These are phyloP conservation scores for Coniochaeta sp. DNA, from an alignment of 2,329 filamentous ascomycete genomes.

Conservation along the genomic window DNA sequence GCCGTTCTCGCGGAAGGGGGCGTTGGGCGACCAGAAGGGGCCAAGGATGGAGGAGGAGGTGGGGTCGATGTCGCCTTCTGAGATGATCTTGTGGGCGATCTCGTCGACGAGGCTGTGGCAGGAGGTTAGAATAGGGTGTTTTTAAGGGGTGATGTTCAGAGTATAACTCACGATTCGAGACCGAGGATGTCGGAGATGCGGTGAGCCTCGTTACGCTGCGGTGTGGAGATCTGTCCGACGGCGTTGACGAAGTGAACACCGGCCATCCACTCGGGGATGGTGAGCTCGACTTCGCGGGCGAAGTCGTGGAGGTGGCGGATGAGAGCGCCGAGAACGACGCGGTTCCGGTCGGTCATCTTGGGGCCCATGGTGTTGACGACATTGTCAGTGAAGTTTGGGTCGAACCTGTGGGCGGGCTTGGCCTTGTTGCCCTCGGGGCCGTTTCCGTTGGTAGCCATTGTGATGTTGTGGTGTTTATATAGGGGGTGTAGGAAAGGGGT, in stretches of 20 bases:
- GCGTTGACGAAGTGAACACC: constrained; percentile 54
- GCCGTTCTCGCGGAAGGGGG: constrained; percentile 62
- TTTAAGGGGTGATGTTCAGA: neutral
- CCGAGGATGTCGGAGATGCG: constrained; percentile 68
- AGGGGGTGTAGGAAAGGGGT: no score
- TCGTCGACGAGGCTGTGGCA: constrained; percentile 61
- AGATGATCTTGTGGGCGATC: constrained; percentile 62
- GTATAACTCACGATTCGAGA: constrained; percentile 54
- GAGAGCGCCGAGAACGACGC: constrained; percentile 59
- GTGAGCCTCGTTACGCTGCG: constrained; percentile 66
- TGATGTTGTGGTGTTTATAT: constrained; percentile 12
- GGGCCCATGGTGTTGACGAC: constrained; percentile 71
- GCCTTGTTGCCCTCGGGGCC: constrained; percentile 17
- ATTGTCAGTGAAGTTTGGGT: constrained; percentile 68
- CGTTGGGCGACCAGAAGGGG: constrained; percentile 73
- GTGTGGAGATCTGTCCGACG: constrained; percentile 61
- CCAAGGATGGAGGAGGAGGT: constrained; percentile 77
- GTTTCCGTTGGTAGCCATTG: constrained; percentile 11
- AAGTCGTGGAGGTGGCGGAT: constrained; percentile 77
- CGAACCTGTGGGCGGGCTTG: constrained; percentile 42
- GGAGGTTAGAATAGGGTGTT: neutral
- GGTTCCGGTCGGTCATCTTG: constrained; percentile 60
- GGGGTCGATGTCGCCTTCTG: constrained; percentile 38
- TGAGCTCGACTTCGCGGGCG: constrained; percentile 70
- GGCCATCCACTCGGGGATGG: constrained; percentile 70